phyloP scores from a whole-genome alignment of 768 basidiomycete species.

The Termitomyces sp. region DNA sequence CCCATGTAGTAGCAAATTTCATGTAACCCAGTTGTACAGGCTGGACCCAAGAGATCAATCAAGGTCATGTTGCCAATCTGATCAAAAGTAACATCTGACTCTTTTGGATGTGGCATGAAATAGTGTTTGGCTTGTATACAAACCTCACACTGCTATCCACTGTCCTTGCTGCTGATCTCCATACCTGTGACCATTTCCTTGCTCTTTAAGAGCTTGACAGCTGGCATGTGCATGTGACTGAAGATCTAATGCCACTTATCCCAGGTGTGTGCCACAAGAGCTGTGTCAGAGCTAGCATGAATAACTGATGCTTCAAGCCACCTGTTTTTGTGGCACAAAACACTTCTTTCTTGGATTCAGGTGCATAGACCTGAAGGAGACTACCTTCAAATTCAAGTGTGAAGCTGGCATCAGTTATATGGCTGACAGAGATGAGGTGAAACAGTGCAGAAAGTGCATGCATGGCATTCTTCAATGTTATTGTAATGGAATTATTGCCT shows the following conservation, averaged over 20 bases:
- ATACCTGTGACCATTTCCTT: conserved; percentile 17
- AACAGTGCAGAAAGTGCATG: neutral
- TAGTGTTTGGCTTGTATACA: neutral
- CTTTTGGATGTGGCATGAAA: neutral
- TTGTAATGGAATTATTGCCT: neutral
- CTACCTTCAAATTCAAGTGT: neutral
- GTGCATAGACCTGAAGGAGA: neutral
- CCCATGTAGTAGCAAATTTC: neutral
- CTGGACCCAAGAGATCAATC: neutral
- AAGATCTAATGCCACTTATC: conserved; percentile 22
- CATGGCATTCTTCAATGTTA: neutral
- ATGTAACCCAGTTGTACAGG: neutral
- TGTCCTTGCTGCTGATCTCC: conserved; percentile 9
- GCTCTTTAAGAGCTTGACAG: conserved; percentile 13
- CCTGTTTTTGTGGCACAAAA: neutral
- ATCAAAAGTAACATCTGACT: neutral
- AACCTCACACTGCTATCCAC: neutral
- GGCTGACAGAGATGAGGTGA: neutral
- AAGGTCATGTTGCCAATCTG: neutral
- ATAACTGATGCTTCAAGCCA: conserved; percentile 11
- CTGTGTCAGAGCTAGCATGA: neutral
- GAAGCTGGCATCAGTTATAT: neutral
- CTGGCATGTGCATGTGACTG: conserved; percentile 18
- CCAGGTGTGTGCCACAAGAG: conserved; percentile 15
- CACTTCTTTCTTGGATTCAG: neutral